These are phyloP conservation scores for Fusarium caatingaense DNA, from an alignment of 2,329 filamentous ascomycete species.

Conservation along the genomic window DNA sequence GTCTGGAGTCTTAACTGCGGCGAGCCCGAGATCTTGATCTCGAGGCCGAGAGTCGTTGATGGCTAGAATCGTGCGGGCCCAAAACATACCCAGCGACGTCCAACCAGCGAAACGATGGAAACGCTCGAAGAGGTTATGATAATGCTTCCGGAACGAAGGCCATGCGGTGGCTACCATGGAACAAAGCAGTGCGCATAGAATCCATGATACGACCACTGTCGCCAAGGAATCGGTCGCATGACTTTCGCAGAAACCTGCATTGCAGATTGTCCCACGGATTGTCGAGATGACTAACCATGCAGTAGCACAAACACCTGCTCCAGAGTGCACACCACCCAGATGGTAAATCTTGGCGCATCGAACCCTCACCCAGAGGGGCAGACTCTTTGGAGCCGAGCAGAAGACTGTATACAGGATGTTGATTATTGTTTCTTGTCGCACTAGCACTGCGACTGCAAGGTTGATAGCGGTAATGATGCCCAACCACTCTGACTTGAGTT, in stretches of 20 bases:
- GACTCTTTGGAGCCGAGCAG: conserved; percentile 58
- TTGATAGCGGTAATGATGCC: conserved; percentile 60
- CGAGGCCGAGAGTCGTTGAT: conserved; percentile 57
- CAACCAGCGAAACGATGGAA: conserved; percentile 81
- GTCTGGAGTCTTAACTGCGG: conserved; percentile 54
- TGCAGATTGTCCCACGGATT: conserved; percentile 52
- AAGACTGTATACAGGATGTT: conserved; percentile 61
- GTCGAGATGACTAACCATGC: conserved; percentile 62
- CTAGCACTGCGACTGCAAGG: conserved; percentile 61
- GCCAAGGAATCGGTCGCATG: conserved; percentile 54
- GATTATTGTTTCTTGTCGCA: conserved; percentile 65
- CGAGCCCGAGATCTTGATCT: conserved; percentile 50
- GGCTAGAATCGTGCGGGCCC: conserved; percentile 69
- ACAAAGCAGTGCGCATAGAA: conserved; percentile 68
- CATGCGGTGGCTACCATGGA: conserved; percentile 72
- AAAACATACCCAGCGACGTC: conserved; percentile 73
- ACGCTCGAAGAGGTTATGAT: conserved; percentile 77
- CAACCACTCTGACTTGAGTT: conserved; percentile 52
- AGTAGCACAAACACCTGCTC: conserved; percentile 61
- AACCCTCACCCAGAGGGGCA: conserved; percentile 61
- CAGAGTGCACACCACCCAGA: conserved; percentile 63
- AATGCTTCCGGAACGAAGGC: conserved; percentile 69
- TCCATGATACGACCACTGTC: conserved; percentile 63
- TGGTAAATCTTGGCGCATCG: conserved; percentile 64
- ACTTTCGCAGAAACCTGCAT: conserved; percentile 46